Percentiles rank a stretch among this genome's conserved stretches.
phyloP scores from a whole-genome alignment of 2,329 filamentous ascomycete species.

The Nothopassalora personata region DNA sequence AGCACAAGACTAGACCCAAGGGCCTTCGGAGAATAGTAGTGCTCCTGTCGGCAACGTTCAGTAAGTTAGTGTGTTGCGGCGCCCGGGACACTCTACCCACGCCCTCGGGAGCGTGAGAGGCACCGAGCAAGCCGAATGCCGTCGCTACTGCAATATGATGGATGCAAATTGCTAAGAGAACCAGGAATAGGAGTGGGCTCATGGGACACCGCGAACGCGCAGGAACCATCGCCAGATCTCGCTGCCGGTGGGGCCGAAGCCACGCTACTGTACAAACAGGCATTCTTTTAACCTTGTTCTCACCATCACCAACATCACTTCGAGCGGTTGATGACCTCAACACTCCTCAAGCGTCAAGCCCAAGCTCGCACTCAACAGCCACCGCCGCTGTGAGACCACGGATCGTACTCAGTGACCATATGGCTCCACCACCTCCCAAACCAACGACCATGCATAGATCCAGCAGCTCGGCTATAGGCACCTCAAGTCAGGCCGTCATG shows the following conservation, averaged over 20 bases:
- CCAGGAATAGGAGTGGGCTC: too few species aligned
- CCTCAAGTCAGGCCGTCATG: background rate
- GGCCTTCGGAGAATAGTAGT: background rate
- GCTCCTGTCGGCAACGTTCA: background rate
- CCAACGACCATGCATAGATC: background rate
- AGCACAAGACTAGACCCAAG: background rate
- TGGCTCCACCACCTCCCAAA: background rate
- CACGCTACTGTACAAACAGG: background rate
- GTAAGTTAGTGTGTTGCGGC: background rate
- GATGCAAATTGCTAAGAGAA: background rate
- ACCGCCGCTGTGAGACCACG: background rate
- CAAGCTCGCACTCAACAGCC: background rate
- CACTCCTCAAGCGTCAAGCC: background rate
- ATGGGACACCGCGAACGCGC: too few species aligned
- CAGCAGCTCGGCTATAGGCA: background rate
- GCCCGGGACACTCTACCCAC: background rate
- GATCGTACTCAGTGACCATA: background rate
- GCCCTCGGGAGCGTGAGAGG: background rate
- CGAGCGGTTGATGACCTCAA: conserved; percentile 2
- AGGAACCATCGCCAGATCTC: background rate
- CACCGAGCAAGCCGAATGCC: background rate
- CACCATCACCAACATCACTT: background rate
- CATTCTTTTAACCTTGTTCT: background rate
- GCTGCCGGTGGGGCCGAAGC: background rate
- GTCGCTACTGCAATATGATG: background rate